These are phyloP conservation scores for Daedalea quercina DNA, from an alignment of 768 basidiomycete genomes.

Conservation along the genomic window DNA sequence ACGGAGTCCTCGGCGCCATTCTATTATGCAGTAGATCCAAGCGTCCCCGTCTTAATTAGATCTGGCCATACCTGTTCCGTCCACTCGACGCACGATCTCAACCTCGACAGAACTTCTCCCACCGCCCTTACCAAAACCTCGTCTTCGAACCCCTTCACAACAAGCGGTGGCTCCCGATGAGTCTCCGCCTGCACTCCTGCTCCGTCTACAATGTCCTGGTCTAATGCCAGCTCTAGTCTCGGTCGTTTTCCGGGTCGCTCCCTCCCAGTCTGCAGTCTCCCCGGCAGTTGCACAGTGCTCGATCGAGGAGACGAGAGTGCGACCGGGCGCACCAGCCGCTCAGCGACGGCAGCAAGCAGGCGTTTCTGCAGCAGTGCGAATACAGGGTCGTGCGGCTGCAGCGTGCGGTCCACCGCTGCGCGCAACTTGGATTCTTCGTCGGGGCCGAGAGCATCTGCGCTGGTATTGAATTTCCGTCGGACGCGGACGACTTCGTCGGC, in stretches of 20 bases:
- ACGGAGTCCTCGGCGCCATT: too few relatives aligned
- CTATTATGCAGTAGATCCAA: too few relatives aligned
- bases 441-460: conserved; percentile 14
- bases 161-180: conserved; percentile 8
- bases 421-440: conserved; percentile 50
- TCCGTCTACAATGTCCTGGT: conserved; percentile 1
- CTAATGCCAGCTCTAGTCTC: conserved; percentile 6
- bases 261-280: conserved; percentile 17
- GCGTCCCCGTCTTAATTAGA: conserved; percentile 19
- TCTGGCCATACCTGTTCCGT: conserved; percentile 49
- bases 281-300: conserved; percentile 1
- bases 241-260: conserved; percentile 9
- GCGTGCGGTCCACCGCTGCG: conserved; percentile 53
- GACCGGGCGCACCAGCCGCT: conserved; percentile 17
- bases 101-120: conserved; percentile 32
- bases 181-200: conserved; percentile 3
- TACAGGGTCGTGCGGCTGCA: conserved; percentile 58
- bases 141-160: conserved; percentile 66
- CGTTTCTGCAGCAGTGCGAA: conserved; percentile 58
- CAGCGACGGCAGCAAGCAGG: conserved; percentile 35
- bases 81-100: conserved; percentile 45
- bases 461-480: conserved; percentile 24
- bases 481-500: conserved; percentile 69
- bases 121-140: conserved; percentile 41
- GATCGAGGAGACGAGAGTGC: background rate